A percentile compares a stretch with the other conserved stretches of the same genome.
phyloP scores from a whole-genome alignment of 2,329 filamentous ascomycete genomes.

The Neofusicoccum sp. region DNA sequence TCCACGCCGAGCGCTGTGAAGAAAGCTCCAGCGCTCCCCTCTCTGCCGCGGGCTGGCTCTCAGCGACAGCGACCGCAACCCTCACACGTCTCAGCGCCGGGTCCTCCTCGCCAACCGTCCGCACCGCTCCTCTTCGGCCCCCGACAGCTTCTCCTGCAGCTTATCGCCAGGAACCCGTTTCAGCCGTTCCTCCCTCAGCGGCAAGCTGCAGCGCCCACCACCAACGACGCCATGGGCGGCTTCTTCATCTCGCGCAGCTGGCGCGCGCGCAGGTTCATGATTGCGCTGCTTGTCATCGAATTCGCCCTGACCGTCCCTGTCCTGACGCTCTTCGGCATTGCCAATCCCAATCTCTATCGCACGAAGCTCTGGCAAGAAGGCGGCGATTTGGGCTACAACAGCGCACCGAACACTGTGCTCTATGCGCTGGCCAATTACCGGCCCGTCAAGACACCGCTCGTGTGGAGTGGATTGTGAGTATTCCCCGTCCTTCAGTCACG shows the following conservation, averaged over 20 bases:
- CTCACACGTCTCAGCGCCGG: not conserved
- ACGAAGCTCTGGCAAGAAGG: slow-evolving; percentile 72
- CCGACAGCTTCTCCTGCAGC: not conserved
- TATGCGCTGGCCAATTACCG: slow-evolving; percentile 73
- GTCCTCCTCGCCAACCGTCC: not conserved
- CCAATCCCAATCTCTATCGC: slow-evolving; percentile 70
- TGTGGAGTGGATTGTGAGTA: slow-evolving; percentile 72
- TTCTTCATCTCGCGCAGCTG: slow-evolving; percentile 57
- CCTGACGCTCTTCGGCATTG: slow-evolving; percentile 70
- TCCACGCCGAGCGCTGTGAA: not conserved
- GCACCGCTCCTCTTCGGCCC: not conserved
- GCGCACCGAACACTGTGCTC: slow-evolving; percentile 65
- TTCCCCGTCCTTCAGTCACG: not conserved
- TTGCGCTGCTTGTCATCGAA: slow-evolving; percentile 63
- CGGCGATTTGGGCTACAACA: slow-evolving; percentile 69
- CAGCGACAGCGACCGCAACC: not conserved
- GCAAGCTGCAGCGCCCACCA: slow-evolving; percentile 4
- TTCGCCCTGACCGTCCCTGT: slow-evolving; percentile 63
- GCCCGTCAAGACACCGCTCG: slow-evolving; percentile 60
- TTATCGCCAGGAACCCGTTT: slow-evolving; percentile 7
- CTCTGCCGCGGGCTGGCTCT: slow-evolving; percentile 2
- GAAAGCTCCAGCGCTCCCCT: not conserved
- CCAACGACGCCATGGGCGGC: slow-evolving; percentile 18
- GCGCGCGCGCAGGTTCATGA: slow-evolving; percentile 52
- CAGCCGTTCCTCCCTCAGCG: slow-evolving; percentile 1